Conservation (phyloP, 768 basidiomycete species). For the Rhizopogon rudus region DNA sequence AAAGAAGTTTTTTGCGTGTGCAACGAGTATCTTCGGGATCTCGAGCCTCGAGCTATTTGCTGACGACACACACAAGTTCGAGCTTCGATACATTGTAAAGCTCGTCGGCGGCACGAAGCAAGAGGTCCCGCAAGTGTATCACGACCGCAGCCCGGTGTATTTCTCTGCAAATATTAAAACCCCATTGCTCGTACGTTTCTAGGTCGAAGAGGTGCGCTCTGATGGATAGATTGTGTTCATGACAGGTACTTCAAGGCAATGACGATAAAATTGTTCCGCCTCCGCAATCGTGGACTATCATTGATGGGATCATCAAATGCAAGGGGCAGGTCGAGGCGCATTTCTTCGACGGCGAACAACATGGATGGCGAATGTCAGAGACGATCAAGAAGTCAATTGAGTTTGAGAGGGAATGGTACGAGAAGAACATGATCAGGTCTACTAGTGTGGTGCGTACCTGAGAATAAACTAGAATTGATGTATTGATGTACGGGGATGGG, state of each 20-base stretch:
- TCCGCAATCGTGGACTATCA: constrained; percentile 41
- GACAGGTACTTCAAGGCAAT: constrained; percentile 65
- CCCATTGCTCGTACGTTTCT: constrained; percentile 54
- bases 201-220: constrained; percentile 27
- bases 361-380: constrained; percentile 32
- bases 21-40: constrained; percentile 64
- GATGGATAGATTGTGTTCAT: constrained; percentile 5
- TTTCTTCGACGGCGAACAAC: constrained; percentile 39
- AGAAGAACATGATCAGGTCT: constrained; percentile 8
- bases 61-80: constrained; percentile 70
- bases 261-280: constrained; percentile 63
- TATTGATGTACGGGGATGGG: too few relatives aligned
- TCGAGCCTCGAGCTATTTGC: constrained; percentile 55
- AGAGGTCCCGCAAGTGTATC: constrained; percentile 53
- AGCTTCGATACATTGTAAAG: constrained; percentile 52
- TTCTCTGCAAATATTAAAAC: constrained; percentile 57
- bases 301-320: background rate
- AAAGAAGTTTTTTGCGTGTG: constrained; percentile 54
- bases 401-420: constrained; percentile 33
- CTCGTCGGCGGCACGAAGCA: constrained; percentile 56
- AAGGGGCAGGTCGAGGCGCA: constrained; percentile 26
- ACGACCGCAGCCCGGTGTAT: constrained; percentile 56
- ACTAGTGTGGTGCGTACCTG: constrained; percentile 6
- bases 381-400: constrained; percentile 31
- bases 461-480: too few relatives aligned